Percentiles rank a stretch among this genome's conserved stretches.
Evolutionary conservation across 2,329 filamentous ascomycete genomes (phyloP).

Genomic region (Zasmidium citrigriseum): DNA sequence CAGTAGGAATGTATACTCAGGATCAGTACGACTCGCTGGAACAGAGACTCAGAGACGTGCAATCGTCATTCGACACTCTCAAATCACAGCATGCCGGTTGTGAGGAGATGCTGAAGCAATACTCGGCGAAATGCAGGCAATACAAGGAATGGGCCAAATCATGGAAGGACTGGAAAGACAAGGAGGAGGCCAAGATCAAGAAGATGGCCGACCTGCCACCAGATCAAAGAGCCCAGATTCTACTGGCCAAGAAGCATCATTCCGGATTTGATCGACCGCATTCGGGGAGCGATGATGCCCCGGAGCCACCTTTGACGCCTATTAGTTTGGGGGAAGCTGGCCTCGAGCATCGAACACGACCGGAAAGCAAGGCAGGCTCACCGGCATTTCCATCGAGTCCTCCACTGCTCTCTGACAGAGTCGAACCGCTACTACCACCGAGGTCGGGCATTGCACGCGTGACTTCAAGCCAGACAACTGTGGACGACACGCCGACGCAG

Average conservation of each 20-base stretch:
- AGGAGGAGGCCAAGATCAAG: neutral
- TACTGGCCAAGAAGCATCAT: slow-evolving; percentile 22
- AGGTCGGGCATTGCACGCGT: slow-evolving; percentile 1
- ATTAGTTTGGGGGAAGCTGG: neutral
- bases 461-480: slow-evolving; percentile 49
- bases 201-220: neutral
- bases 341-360: neutral
- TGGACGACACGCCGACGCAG: slow-evolving; percentile 22
- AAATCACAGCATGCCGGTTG: slow-evolving; percentile 18
- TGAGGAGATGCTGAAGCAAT: slow-evolving; percentile 24
- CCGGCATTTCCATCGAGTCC: slow-evolving; percentile 7
- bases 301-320: neutral
- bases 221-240: neutral
- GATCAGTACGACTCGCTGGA: neutral
- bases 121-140: neutral
- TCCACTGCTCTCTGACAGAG: neutral
- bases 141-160: neutral
- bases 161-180: slow-evolving; percentile 1
- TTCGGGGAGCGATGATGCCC: neutral
- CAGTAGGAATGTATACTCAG: neutral
- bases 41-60: neutral
- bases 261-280: neutral
- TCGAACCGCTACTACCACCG: neutral
- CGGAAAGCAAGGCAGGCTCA: neutral
- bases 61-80: neutral